phyloP scores from a whole-genome alignment of 2,329 filamentous ascomycete genomes.

The Trichoderma citrinoviride region DNA sequence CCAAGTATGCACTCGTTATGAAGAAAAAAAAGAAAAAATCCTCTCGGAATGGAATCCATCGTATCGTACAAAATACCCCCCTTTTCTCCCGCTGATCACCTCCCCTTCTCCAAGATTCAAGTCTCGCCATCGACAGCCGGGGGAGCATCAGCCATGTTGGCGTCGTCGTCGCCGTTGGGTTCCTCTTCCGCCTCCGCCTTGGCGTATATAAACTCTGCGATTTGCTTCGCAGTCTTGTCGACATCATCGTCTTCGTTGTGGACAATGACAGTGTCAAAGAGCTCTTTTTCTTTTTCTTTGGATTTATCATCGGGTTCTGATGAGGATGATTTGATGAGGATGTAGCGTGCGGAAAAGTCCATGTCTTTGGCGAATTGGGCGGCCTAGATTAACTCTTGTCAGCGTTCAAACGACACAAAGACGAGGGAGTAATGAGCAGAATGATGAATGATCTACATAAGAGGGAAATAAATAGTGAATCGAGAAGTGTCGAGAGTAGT shows the following conservation, averaged over 20 bases:
- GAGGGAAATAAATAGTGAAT: neutral
- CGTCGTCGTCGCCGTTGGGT: conserved; percentile 25
- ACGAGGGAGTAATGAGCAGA: neutral
- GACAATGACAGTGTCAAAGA: conserved; percentile 31
- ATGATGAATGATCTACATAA: neutral
- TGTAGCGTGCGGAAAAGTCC: conserved; percentile 53
- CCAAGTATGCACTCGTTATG: neutral
- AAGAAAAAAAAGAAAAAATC: neutral
- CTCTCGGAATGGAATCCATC: neutral
- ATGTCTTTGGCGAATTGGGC: conserved; percentile 57
- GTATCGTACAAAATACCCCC: neutral
- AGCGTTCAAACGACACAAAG: neutral
- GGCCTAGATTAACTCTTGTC: conserved; percentile 40
- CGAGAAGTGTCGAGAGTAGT: conserved; percentile 23
- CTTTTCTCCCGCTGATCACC: neutral
- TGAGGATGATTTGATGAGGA: conserved; percentile 49
- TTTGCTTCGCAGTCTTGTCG: conserved; percentile 24
- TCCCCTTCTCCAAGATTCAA: no score
- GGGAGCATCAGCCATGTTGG: conserved; percentile 24
- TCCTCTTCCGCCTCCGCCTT: conserved; percentile 12
- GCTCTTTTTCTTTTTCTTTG: conserved; percentile 28
- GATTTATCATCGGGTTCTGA: conserved; percentile 31
- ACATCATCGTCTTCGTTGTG: conserved; percentile 33
- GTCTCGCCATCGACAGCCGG: neutral
- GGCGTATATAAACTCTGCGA: conserved; percentile 32